Conservation (phyloP, 345 rosid species). For the Salix koriyanagi region DNA sequence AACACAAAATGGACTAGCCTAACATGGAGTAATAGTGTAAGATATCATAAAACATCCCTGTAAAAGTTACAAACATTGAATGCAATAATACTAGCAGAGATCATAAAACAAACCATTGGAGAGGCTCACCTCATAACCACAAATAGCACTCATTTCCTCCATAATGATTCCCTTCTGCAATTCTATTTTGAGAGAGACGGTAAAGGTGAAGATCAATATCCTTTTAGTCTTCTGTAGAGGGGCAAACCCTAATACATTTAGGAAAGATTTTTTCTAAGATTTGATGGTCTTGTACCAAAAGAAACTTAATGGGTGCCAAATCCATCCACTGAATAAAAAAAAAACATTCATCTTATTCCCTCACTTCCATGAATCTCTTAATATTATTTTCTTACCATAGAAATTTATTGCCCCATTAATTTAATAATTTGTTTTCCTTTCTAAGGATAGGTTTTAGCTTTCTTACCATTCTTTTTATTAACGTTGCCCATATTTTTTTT, state of each 20-base stretch:
- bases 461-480: neutral
- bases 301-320: neutral
- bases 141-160: neutral
- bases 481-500: too few relatives aligned
- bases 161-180: neutral
- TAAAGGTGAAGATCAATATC: neutral
- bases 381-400: neutral
- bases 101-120: neutral
- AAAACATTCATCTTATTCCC: neutral
- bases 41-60: too few relatives aligned
- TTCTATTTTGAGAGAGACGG: neutral
- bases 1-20: too few relatives aligned
- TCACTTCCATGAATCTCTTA: neutral
- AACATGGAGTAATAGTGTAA: too few relatives aligned
- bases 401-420: neutral
- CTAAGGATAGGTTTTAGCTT: neutral
- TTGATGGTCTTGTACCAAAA: neutral
- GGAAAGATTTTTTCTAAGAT: neutral
- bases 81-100: neutral
- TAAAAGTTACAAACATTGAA: neutral
- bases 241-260: too few relatives aligned
- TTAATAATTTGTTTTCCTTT: too few relatives aligned
- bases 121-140: neutral
- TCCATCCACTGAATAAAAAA: neutral
- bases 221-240: neutral